Evolutionary conservation across 331 rosid genomes (phyloP), one percentile per base, ranked within the genome.

Genomic region (Dryas integrifolia): DNA sequence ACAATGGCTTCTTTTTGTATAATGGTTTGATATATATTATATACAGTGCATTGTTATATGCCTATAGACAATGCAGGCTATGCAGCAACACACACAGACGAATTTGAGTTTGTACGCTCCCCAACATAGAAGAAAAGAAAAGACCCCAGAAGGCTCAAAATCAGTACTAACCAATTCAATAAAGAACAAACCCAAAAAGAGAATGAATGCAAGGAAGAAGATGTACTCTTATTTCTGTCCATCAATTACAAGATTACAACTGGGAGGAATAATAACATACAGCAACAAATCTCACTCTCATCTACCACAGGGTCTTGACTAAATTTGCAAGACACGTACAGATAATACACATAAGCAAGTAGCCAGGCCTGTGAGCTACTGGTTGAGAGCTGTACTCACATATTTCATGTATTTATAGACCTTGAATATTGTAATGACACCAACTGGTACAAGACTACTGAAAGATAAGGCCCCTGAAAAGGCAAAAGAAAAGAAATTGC

Each of bases 391-490:
- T 52, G 52, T 60, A 30, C n/a, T 35, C 49, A 66, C 3, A 46
- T 57, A 55, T 35, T 72, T 58, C 76, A 15, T 58, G 35, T 45
- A 9, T 60, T 15, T 50, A 44, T 21, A 70, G 38, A 58, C 26
- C 55, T 39, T 41, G 18, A 41, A 5, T 6, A 3, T 4, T 40
- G 8, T 6, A 62, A 30, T 12, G 44, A 13, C 15, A 15, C 13
- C 79, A 56, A 47, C 51, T 46, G 57, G 50, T 10, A 57, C 51
- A 72, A 65, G 44, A 39, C 46, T 62, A 58, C 18, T n/a, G 47
- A 63, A 24, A 16, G 24, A 30, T 9, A 69, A 40, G 16, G 50
- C 68, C 75, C 72, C 81, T 30, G 83, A 69, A 61, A 44, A 70
- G 44, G 49, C 46, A 52, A 70, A 40, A 48, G 5, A 52, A 58